These are phyloP conservation scores for Vanilla planifolia DNA, from an alignment of 106 monocot genomes.

Conservation along the genomic window DNA sequence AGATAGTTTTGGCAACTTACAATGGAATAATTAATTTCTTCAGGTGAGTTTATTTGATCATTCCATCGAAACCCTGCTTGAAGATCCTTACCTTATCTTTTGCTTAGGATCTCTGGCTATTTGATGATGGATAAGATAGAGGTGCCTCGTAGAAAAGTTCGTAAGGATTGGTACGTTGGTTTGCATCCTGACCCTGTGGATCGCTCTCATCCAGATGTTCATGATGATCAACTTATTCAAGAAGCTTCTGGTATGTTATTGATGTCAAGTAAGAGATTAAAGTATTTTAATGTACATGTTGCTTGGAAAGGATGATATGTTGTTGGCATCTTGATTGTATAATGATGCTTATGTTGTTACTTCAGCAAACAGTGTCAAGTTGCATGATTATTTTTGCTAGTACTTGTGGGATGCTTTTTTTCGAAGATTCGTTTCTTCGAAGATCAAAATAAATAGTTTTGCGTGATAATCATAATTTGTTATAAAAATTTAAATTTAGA, in stretches of 20 bases:
- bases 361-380: no score
- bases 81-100: conserved; percentile 15
- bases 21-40: conserved; percentile 96
- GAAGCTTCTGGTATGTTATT: conserved; percentile 32
- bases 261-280: conserved; percentile 37
- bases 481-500: no score
- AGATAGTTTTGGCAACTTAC: conserved; percentile 92
- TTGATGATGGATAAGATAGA: conserved; percentile 94
- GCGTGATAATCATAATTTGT: no score
- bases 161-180: conserved; percentile 88
- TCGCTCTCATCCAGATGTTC: conserved; percentile 89
- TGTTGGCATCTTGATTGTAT: no score
- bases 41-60: conserved; percentile 39
- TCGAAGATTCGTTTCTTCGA: no score
- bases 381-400: no score
- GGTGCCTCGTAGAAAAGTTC: conserved; percentile 90
- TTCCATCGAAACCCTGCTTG: background rate
- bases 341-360: no score
- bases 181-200: conserved; percentile 79
- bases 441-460: no score
- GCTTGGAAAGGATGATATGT: no score
- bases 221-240: conserved; percentile 53
- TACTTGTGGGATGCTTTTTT: no score
- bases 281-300: no score
- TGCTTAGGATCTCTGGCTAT: conserved; percentile 80